Evolutionary conservation across 2,329 filamentous ascomycete genomes (phyloP), one percentile per base, ranked within the genome.

Genomic region (Aspergillus nomiae): DNA sequence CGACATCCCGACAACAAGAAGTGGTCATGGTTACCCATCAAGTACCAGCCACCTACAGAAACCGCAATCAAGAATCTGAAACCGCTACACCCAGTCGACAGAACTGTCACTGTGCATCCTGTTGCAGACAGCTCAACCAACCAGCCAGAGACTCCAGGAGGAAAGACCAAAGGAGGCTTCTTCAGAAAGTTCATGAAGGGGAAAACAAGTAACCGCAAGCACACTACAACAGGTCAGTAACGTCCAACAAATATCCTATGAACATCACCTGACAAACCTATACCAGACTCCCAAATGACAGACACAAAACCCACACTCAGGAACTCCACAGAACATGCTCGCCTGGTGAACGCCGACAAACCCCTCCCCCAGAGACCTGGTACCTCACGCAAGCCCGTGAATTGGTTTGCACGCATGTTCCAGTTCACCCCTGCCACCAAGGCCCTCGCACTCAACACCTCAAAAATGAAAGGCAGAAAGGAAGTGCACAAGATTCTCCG

Each of bases 321-420:
- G 34, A 63, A 59, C 1, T 16, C 67, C 11, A 46, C 60, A 12
- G 68, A 71, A n/a, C 24, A 60, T 4, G 67, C 70, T 8, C 67
- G 65, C 28, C 64, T 65, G 2, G 58, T 67, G 7, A 68, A 72
- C 34, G 58, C 64, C 4, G 58, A 71, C 4, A 66, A 64, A 41
- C 48, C 67, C 58, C 32, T 61, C 50, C 58, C 63, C 30, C 46
- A 62, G 34, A 58, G 69, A 65, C 54, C 69, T 51, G 28, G 67
- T 24, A 10, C 69, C 62, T 12, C 45, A 61, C 38, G 70, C 57
- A 62, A 70, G 51, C 89, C 88, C 73, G 89, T 92, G 72, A 96
- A 90, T 69, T 97, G 94, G 94, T 86, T 98, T 59, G 90, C 92
- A 34, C 90, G 92, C 19, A 87, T 98, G 53, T 92, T 98, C 81